Percentiles rank a stretch among this genome's conserved stretches.
These are phyloP conservation scores for Cordyceps pruinosa DNA, from an alignment of 2,329 filamentous ascomycete species.

Conservation along the genomic window DNA sequence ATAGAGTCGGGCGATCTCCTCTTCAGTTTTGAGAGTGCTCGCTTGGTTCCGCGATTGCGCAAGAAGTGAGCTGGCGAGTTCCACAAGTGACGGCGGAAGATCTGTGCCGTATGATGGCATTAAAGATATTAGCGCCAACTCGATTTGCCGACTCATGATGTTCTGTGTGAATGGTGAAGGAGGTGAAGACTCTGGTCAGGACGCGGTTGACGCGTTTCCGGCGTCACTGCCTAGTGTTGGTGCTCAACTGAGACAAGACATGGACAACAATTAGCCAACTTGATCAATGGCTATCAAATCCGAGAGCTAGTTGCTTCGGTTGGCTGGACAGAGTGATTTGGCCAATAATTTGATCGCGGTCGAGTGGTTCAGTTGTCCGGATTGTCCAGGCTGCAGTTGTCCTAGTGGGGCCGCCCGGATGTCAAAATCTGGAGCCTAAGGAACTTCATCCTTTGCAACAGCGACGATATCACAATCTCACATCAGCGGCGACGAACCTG, in stretches of 20 bases:
- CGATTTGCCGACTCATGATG: slow-evolving; percentile 65
- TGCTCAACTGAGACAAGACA: not conserved
- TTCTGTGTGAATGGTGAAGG: not conserved
- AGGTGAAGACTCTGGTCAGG: not conserved
- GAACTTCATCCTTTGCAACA: not conserved
- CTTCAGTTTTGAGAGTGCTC: slow-evolving; percentile 71
- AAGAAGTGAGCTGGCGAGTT: slow-evolving; percentile 65
- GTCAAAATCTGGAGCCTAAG: not conserved
- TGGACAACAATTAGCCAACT: not conserved
- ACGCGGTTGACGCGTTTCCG: slow-evolving; percentile 3
- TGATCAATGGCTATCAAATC: not conserved
- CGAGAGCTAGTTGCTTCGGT: not conserved
- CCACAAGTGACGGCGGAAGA: slow-evolving; percentile 62
- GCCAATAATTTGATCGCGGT: not conserved
- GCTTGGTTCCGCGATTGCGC: slow-evolving; percentile 75
- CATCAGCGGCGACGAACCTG: not conserved
- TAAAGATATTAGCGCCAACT: slow-evolving; percentile 65
- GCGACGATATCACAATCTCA: not conserved
- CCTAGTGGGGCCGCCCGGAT: not conserved
- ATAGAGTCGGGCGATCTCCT: slow-evolving; percentile 80
- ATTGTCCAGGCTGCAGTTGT: not conserved
- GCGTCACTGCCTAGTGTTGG: not conserved
- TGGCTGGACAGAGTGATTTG: not conserved
- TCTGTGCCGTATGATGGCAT: slow-evolving; percentile 65
- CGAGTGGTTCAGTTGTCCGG: not conserved